A percentile compares a stretch with the other conserved stretches of the same genome.
Evolutionary conservation across 2,329 filamentous ascomycete species (phyloP).

Genomic region (Aspergillus pseudoterreus): DNA sequence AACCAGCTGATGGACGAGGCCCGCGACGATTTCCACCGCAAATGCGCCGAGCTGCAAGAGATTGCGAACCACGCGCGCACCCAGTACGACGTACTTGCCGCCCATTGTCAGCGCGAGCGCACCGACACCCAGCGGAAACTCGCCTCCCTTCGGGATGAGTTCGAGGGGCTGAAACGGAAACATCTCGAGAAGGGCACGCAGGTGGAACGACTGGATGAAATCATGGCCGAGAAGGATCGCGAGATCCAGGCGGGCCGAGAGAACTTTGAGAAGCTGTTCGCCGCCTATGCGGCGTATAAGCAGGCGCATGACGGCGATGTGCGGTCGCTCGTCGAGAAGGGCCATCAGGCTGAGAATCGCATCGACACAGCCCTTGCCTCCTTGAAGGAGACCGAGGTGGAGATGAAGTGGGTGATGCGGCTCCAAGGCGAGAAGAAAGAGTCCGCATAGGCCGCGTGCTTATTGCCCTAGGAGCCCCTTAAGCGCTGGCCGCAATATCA

Average conservation of each 20-base stretch:
- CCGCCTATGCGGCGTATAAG: slow-evolving; percentile 42
- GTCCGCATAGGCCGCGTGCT: slow-evolving; percentile 16
- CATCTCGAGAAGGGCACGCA: slow-evolving; percentile 36
- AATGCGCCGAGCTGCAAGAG: slow-evolving; percentile 37
- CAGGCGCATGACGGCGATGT: slow-evolving; percentile 39
- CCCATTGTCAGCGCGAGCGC: slow-evolving; percentile 38
- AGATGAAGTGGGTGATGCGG: slow-evolving; percentile 49
- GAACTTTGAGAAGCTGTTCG: slow-evolving; percentile 36
- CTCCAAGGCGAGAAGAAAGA: slow-evolving; percentile 34
- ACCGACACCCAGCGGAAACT: slow-evolving; percentile 38
- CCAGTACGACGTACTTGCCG: slow-evolving; percentile 44
- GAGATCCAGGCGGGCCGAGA: slow-evolving; percentile 40
- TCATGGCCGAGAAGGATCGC: slow-evolving; percentile 45
- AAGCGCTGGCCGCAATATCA: slow-evolving; percentile 4
- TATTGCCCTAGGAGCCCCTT: not conserved
- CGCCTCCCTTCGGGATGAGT: slow-evolving; percentile 33
- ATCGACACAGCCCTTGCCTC: slow-evolving; percentile 38
- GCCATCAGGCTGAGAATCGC: slow-evolving; percentile 25
- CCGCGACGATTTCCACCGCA: slow-evolving; percentile 38
- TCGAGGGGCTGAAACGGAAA: slow-evolving; percentile 31
- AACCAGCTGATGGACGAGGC: slow-evolving; percentile 38
- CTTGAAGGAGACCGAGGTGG: slow-evolving; percentile 38
- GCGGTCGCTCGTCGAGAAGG: slow-evolving; percentile 28
- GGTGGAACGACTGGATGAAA: slow-evolving; percentile 40
- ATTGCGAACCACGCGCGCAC: slow-evolving; percentile 35